A percentile compares a stretch with the other conserved stretches of the same genome.
Conservation (phyloP, 306 rosid species). For the Glycine soja region DNA sequence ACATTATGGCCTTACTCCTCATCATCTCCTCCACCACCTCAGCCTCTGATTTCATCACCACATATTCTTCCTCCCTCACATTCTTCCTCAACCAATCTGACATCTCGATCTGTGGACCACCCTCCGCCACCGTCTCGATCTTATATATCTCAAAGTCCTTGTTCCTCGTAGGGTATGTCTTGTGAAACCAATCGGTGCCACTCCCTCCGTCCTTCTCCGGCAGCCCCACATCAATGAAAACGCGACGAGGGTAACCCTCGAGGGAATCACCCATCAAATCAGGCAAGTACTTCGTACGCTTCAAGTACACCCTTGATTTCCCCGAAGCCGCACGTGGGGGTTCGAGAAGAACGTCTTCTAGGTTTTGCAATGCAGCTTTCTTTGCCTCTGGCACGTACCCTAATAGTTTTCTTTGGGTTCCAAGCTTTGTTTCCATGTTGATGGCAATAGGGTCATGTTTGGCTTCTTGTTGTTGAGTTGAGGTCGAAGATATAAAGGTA, state of each 20-base stretch:
- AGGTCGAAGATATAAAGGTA: conserved; percentile 39
- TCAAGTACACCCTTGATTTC: conserved; percentile 64
- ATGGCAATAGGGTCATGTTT: background rate
- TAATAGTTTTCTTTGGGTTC: conserved; percentile 49
- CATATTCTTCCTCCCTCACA: conserved; percentile 79
- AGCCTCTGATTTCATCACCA: conserved; percentile 87
- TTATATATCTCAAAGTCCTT: conserved; percentile 80
- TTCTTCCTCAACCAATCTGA: conserved; percentile 76
- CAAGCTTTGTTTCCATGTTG: background rate
- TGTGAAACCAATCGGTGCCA: conserved; percentile 59
- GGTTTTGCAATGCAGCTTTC: conserved; percentile 70
- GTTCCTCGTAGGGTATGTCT: conserved; percentile 77
- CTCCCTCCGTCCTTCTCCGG: conserved; percentile 60
- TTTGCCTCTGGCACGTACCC: conserved; percentile 56
- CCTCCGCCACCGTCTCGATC: conserved; percentile 61
- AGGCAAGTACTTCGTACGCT: conserved; percentile 70
- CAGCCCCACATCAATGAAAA: conserved; percentile 78
- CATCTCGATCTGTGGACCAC: conserved; percentile 55
- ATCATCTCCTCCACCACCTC: conserved; percentile 86
- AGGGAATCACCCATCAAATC: conserved; percentile 84
- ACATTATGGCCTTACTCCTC: conserved; percentile 59
- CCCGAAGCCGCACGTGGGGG: conserved; percentile 77
- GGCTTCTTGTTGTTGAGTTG: background rate
- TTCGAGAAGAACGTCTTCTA: conserved; percentile 81
- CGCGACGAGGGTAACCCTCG: conserved; percentile 72